These are phyloP conservation scores for Meyerozyma guilliermondii DNA, from an alignment of 1,139 yeast genomes.

Conservation along the genomic window DNA sequence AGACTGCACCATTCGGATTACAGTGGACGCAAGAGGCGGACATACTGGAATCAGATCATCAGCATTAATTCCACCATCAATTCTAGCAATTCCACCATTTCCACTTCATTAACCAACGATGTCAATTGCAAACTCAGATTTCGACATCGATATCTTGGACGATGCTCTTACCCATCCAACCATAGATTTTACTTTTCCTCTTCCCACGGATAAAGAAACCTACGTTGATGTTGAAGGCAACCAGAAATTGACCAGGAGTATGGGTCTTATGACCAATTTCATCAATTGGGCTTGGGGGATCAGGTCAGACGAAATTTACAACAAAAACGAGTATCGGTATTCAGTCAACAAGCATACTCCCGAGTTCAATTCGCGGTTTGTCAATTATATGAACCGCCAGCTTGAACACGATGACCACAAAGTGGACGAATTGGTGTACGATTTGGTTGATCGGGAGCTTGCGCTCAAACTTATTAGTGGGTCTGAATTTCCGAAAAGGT, in stretches of 20 bases:
- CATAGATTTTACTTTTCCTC: constrained; percentile 34
- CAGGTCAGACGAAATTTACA: constrained; percentile 28
- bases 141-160: constrained; percentile 35
- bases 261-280: constrained; percentile 3
- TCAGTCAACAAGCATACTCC: constrained; percentile 30
- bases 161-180: constrained; percentile 28
- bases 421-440: constrained; percentile 35
- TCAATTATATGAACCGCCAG: constrained; percentile 28
- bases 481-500: constrained; percentile 29
- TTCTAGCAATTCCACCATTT: no score
- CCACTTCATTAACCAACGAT: neutral
- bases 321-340: constrained; percentile 30
- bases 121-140: neutral
- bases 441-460: constrained; percentile 36
- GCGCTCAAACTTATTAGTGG: constrained; percentile 36
- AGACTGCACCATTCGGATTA: neutral
- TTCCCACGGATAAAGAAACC: constrained; percentile 34
- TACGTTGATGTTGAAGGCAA: constrained; percentile 28
- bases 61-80: neutral
- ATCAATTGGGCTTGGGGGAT: constrained; percentile 18
- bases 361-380: constrained; percentile 25
- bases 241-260: constrained; percentile 17
- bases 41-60: no score
- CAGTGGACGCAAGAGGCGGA: neutral
- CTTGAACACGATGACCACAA: constrained; percentile 28